phyloP scores from a whole-genome alignment of 1,284 basidiomycete genomes.

The Pterula multifida region DNA sequence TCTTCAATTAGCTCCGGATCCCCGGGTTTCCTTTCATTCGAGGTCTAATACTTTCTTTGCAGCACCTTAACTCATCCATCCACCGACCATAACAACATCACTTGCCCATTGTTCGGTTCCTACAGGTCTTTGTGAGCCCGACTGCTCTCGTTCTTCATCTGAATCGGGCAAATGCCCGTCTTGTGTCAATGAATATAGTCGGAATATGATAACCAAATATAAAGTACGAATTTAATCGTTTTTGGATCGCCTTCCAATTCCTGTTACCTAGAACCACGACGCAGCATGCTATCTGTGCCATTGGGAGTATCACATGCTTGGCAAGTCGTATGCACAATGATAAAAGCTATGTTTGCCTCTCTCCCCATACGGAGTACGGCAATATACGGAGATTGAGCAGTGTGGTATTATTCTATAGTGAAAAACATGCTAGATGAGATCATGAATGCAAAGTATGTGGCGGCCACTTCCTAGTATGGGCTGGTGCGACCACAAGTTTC shows the following conservation, averaged over 20 bases:
- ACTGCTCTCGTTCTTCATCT: constrained; percentile 34
- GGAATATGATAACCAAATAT: constrained; percentile 18
- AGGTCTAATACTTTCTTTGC: neutral
- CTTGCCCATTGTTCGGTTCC: constrained; percentile 30
- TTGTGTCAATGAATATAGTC: constrained; percentile 23
- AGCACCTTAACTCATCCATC: constrained; percentile 27
- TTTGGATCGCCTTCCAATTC: constrained; percentile 15
- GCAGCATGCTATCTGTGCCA: constrained; percentile 45
- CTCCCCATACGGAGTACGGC: constrained; percentile 34
- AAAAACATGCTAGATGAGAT: constrained; percentile 24
- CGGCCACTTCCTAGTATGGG: no score
- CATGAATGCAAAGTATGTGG: no score
- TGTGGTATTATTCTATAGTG: constrained; percentile 31
- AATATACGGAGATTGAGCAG: constrained; percentile 43
- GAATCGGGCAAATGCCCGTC: constrained; percentile 29
- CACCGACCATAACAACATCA: constrained; percentile 23
- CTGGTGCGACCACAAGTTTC: no score
- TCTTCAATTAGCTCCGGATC: no score
- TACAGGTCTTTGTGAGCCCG: constrained; percentile 24
- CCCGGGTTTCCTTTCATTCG: neutral
- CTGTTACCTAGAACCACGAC: constrained; percentile 31
- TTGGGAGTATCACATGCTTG: constrained; percentile 21
- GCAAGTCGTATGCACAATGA: constrained; percentile 33
- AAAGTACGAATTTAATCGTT: constrained; percentile 24
- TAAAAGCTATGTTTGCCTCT: constrained; percentile 32